Evolutionary conservation across 2,329 filamentous ascomycete species (phyloP), one percentile per base, ranked within the genome.

Genomic region (Stagonosporopsis vannaccii): DNA sequence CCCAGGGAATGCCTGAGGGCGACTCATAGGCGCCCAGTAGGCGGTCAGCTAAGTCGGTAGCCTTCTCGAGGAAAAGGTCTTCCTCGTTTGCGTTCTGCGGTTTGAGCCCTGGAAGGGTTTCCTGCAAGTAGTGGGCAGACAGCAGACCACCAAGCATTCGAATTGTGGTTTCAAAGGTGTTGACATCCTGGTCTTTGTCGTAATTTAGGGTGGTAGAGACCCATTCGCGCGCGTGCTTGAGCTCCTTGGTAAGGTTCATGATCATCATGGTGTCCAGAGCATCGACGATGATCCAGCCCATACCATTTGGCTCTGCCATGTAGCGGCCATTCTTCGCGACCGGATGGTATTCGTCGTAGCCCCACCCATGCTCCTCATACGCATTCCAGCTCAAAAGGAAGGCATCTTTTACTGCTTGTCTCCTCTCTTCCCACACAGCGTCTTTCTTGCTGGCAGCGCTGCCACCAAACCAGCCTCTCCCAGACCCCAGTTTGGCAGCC

Each of bases 211-310:
- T 87, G 4, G 87, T 88, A 1, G 90, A 84, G 43, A 99, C 87
- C 95, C 95, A 99, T 71, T 96, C 86, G 52, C 94, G 85, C 25
- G 95, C 94, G 70, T 96, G 88, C 33, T 87, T 84, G 35, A 99
- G 84, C 59, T 93, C 88, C 28, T 87, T 90, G 13, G 94, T 98
- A 62, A 97, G 82, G 75, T 98, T 98, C 95, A 99, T 99, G 59
- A 99, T 82, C 80, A 99, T 99, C 83, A 98, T 85, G 0, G 95
- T 99, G 76, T 99, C 95, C 61, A 99, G 81, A 12, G 94, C 88
- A 78, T 99, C 95, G 54, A 99, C 89, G 60, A 99, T 97, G 70
- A 98, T 98, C 95, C 96, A 99, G 26, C 95, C 95, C 77, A 99
- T 84, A 23, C 94, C 95, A 60, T 91, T 87, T 3, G 89, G 73